Base-by-base conservation (phyloP, 768 basidiomycete species). In the Rickenella mellea region DNA sequence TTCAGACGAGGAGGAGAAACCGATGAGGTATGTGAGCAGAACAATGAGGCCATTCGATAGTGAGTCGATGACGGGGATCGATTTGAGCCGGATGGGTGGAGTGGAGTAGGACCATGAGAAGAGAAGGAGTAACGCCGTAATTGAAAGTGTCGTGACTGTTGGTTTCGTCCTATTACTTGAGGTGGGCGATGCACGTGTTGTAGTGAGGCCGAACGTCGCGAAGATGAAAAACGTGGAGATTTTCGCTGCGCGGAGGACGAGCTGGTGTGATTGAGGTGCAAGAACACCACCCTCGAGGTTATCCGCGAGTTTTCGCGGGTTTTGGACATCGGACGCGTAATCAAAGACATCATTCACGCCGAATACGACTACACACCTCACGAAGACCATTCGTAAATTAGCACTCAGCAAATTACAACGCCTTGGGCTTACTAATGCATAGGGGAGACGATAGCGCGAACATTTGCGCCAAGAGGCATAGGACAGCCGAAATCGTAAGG, bases 301-400 rank as follows among this genome's bases (percentile, higher is more conserved):
- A 11, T 33, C 38, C 19, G 33, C 32, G 4, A 40, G 20, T 38
- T 50, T 50, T 41, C 49, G 27, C 22, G 48, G 48, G 43, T 50
- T 50, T 5, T 25, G 42, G 3, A 45, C n/a, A 31, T 50, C 49
- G 19, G 37, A 43, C 5, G 44, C 42, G 24, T 50, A 50, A 32
- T 50, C 49, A 37, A 44, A 50, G 15, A 50, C 47, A 38, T 50
- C 49, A 25, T 50, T 50, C 33, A 50, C 41, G 14, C 49, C 49
- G 43, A 50, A 50, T 8, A 50, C 49, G 37, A 50, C 49, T 50
- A 29, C 17, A 40, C 37, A 6, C 12, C 24, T 30, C 12, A 19
- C 33, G 24, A 3, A 36, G 33, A n/a, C 15, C 10, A 33, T 2
- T 15, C 25, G 14, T 15, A 28, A 30, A 31, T 28, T 45, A n/a